Evolutionary conservation across 163 green algal genomes (phyloP).

Genomic region (Chlamydomonas reinhardtii): DNA sequence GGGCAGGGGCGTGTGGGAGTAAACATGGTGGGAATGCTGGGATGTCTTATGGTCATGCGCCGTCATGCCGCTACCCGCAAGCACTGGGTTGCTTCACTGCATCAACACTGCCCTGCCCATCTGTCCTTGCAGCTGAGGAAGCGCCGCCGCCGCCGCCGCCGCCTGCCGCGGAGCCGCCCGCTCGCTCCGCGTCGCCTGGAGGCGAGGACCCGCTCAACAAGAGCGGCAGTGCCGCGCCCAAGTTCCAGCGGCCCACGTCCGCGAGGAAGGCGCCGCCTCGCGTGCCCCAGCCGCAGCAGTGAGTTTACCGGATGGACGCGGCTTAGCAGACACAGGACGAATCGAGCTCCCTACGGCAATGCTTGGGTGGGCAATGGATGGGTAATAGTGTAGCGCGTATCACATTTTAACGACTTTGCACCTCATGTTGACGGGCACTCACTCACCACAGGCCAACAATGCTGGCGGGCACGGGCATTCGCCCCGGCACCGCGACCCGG

Average conservation of each 20-base stretch:
- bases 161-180: constrained; percentile 6
- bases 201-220: constrained; percentile 30
- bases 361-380: no score
- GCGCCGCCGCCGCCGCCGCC: not conserved
- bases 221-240: constrained; percentile 3
- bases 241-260: constrained; percentile 54
- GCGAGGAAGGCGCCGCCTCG: constrained; percentile 63
- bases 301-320: not conserved
- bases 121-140: not conserved
- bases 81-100: no score
- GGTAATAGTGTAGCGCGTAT: no score
- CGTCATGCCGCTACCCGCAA: no score
- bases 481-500: constrained; percentile 31
- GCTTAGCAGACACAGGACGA: no score
- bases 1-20: no score
- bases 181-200: constrained; percentile 2
- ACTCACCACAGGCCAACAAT: not conserved
- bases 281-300: constrained; percentile 44
- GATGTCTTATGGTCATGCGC: no score
- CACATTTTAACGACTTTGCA: no score
- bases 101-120: no score
- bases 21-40: no score
- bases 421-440: no score
- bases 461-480: constrained; percentile 18
- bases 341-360: no score